Percentiles rank a stretch among this genome's conserved stretches.
These are phyloP conservation scores for Cryptomeria japonica DNA, from an alignment of 75 land plant species.

Conservation along the genomic window DNA sequence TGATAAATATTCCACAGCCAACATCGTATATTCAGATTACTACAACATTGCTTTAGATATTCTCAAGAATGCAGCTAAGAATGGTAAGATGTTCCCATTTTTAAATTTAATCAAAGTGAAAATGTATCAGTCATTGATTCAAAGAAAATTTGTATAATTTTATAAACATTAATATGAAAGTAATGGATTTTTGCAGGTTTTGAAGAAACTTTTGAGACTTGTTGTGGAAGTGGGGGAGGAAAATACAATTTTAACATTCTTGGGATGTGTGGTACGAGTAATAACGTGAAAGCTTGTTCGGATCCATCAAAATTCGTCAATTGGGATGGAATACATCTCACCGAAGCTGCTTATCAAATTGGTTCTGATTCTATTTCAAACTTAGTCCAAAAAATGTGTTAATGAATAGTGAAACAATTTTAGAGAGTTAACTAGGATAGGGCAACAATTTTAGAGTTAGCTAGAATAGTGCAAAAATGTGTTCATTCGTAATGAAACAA, in stretches of 20 bases:
- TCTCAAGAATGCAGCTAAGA: constrained; percentile 15
- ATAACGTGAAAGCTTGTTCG: constrained; percentile 19
- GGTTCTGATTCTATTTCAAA: constrained; percentile 14
- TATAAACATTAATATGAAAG: no score
- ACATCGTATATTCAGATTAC: constrained; percentile 44
- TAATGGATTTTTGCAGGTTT: neutral
- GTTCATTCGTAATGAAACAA: no score
- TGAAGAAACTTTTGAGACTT: constrained; percentile 20
- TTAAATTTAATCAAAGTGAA: neutral
- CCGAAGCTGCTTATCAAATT: constrained; percentile 55
- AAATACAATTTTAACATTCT: constrained; percentile 42
- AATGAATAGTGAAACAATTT: no score
- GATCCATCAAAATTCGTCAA: constrained; percentile 46
- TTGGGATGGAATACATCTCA: constrained; percentile 85
- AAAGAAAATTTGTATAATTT: no score
- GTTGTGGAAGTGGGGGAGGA: constrained; percentile 61
- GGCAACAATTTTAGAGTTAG: no score
- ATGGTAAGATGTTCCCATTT: constrained; percentile 1
- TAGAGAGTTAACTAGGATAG: no score
- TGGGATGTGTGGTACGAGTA: constrained; percentile 34
- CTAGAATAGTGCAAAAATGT: no score
- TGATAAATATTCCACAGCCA: constrained; percentile 4
- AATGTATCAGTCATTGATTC: neutral
- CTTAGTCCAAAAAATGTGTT: no score
- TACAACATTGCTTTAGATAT: constrained; percentile 24